These are phyloP conservation scores for Luffa aegyptiaca DNA, from an alignment of 306 rosid species.

Conservation along the genomic window DNA sequence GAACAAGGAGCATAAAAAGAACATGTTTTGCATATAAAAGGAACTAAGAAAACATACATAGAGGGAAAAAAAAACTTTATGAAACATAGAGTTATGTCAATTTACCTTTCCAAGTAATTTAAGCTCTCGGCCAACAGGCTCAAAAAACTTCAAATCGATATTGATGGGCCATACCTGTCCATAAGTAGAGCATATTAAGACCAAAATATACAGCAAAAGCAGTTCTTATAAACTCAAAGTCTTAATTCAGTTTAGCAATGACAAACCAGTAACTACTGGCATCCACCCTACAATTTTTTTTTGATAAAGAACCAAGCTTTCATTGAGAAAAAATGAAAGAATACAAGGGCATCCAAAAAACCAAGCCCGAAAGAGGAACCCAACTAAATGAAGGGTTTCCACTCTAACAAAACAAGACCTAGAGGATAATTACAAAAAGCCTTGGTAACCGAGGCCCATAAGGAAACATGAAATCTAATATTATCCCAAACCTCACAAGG, in stretches of 20 bases:
- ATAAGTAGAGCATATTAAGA: constrained; percentile 8
- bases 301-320: too few relatives aligned
- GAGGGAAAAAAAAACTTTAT: not conserved
- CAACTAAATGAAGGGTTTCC: too few relatives aligned
- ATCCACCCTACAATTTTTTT: not conserved
- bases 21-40: not conserved
- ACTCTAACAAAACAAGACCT: too few relatives aligned
- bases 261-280: not conserved
- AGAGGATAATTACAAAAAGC: too few relatives aligned
- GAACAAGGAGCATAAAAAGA: not conserved
- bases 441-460: too few relatives aligned
- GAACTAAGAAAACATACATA: not conserved
- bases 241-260: not conserved
- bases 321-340: too few relatives aligned
- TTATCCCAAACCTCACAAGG: too few relatives aligned
- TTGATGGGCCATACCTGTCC: constrained; percentile 83
- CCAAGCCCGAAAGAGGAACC: too few relatives aligned
- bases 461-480: too few relatives aligned
- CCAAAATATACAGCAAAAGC: not conserved
- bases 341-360: too few relatives aligned
- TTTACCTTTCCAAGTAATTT: constrained; percentile 76
- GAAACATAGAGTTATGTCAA: not conserved
- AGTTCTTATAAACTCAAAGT: not conserved
- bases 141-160: constrained; percentile 59
- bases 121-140: constrained; percentile 89